Percentiles rank a stretch among this genome's conserved stretches.
Conservation (phyloP, 768 basidiomycete species). For the Auriscalpium vulgare region DNA sequence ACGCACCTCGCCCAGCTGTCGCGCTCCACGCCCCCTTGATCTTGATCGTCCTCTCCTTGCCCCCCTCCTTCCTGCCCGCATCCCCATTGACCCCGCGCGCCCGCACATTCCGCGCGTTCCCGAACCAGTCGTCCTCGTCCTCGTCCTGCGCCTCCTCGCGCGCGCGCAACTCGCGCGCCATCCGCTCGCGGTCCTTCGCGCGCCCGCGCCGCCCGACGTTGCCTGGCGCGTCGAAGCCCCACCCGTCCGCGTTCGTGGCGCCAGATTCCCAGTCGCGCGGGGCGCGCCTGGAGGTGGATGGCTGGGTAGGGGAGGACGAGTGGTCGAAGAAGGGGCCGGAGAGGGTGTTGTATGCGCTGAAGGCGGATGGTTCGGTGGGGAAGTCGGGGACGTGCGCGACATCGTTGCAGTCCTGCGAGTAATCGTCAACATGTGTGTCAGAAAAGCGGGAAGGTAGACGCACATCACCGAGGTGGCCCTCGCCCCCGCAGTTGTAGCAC, state of each 20-base stretch:
- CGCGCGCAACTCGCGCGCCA: conserved; percentile 38
- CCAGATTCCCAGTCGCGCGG: conserved; percentile 37
- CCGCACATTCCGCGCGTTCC: conserved; percentile 25
- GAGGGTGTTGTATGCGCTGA: conserved; percentile 51
- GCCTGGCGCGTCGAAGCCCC: conserved; percentile 39
- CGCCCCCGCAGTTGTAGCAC: conserved; percentile 75
- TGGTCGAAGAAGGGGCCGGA: conserved; percentile 53
- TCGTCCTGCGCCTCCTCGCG: conserved; percentile 38
- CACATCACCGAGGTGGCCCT: conserved; percentile 77
- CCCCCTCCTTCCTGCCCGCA: conserved; percentile 25
- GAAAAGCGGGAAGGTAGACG: conserved; percentile 20
- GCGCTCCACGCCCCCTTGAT: not conserved
- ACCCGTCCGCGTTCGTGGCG: conserved; percentile 33
- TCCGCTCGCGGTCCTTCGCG: conserved; percentile 47
- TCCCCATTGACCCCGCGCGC: conserved; percentile 27
- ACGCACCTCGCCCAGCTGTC: not conserved
- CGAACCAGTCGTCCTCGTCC: conserved; percentile 65
- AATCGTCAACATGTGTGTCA: not conserved
- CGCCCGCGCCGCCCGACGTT: conserved; percentile 62
- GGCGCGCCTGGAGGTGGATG: conserved; percentile 19
- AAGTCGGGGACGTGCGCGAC: conserved; percentile 30
- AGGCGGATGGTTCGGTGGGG: conserved; percentile 55
- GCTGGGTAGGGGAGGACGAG: conserved; percentile 16
- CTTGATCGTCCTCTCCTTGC: conserved; percentile 1
- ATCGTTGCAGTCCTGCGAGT: conserved; percentile 51